Percentiles rank a stretch among this genome's conserved stretches.
Evolutionary conservation across 768 basidiomycete genomes (phyloP).

Genomic region (Amanita pseudoporphyria): DNA sequence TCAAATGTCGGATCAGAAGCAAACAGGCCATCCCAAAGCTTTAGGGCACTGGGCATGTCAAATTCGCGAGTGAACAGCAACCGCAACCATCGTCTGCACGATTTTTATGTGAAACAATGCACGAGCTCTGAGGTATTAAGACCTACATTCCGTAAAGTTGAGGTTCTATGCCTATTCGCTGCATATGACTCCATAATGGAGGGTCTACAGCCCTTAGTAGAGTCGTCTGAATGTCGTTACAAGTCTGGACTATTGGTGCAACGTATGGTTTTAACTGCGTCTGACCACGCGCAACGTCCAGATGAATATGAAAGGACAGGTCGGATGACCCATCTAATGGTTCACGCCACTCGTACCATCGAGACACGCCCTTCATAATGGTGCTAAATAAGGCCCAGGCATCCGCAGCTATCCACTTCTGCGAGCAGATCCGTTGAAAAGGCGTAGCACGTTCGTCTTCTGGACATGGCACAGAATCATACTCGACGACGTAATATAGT

Average conservation of each 20-base stretch:
- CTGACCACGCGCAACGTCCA: conserved; percentile 35
- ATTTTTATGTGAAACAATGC: conserved; percentile 1
- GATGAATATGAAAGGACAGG: conserved; percentile 33
- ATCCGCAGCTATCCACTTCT: conserved; percentile 72
- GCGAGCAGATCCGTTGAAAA: conserved; percentile 54
- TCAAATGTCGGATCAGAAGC: conserved; percentile 76
- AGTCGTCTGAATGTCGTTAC: conserved; percentile 68
- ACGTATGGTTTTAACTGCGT: conserved; percentile 54
- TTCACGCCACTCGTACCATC: conserved; percentile 72
- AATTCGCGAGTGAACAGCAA: conserved; percentile 93
- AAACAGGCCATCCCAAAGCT: conserved; percentile 94
- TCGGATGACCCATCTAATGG: conserved; percentile 21
- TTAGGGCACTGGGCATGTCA: conserved; percentile 67
- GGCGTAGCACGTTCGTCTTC: conserved; percentile 28
- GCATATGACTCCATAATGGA: conserved; percentile 62
- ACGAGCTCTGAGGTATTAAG: neutral
- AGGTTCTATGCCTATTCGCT: conserved; percentile 80
- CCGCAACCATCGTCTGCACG: conserved; percentile 79
- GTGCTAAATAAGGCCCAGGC: conserved; percentile 74
- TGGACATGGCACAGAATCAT: conserved; percentile 33
- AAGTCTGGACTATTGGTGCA: conserved; percentile 79
- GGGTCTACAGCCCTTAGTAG: conserved; percentile 76
- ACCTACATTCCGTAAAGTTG: conserved; percentile 95
- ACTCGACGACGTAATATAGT: conserved; percentile 73
- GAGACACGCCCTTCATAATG: conserved; percentile 71